Evolutionary conservation across 768 basidiomycete species (phyloP).

Genomic region (Macrolepiota albuminosa): DNA sequence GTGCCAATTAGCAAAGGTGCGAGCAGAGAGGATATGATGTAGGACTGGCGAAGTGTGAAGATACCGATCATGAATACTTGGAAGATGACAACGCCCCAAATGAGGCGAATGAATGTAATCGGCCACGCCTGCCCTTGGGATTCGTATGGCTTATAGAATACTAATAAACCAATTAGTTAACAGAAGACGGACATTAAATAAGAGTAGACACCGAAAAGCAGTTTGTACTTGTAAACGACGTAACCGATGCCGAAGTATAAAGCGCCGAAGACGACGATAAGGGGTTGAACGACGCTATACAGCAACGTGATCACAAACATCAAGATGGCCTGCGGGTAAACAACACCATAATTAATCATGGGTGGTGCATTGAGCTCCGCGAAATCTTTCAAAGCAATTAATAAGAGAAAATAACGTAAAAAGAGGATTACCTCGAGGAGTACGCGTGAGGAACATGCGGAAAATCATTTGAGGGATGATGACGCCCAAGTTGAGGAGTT

Average conservation of each 20-base stretch:
- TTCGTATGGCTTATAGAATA: constrained; percentile 98
- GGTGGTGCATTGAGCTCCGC: constrained; percentile 97
- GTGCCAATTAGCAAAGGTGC: constrained; percentile 75
- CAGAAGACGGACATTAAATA: not conserved
- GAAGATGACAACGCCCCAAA: constrained; percentile 92
- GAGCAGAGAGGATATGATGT: constrained; percentile 50
- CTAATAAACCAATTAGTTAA: constrained; percentile 32
- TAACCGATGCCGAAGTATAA: constrained; percentile 96
- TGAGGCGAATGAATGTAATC: constrained; percentile 86
- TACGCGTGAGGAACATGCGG: constrained; percentile 75
- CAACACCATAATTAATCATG: constrained; percentile 95
- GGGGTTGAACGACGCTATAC: constrained; percentile 93
- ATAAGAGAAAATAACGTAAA: not conserved
- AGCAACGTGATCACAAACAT: constrained; percentile 93
- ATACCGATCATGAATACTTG: constrained; percentile 96
- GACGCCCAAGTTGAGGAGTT: constrained; percentile 88
- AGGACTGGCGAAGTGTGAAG: constrained; percentile 61
- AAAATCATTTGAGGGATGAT: constrained; percentile 75
- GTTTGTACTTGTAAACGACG: constrained; percentile 97
- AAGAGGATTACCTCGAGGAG: constrained; percentile 70
- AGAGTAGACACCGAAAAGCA: constrained; percentile 74
- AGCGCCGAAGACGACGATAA: constrained; percentile 93
- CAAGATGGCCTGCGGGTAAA: constrained; percentile 95
- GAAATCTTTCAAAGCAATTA: constrained; percentile 55
- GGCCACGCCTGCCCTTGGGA: constrained; percentile 98